Evolutionary conservation across 2,329 filamentous ascomycete species (phyloP), one percentile per base, ranked within the genome.

Genomic region (Hysterium pulicare): DNA sequence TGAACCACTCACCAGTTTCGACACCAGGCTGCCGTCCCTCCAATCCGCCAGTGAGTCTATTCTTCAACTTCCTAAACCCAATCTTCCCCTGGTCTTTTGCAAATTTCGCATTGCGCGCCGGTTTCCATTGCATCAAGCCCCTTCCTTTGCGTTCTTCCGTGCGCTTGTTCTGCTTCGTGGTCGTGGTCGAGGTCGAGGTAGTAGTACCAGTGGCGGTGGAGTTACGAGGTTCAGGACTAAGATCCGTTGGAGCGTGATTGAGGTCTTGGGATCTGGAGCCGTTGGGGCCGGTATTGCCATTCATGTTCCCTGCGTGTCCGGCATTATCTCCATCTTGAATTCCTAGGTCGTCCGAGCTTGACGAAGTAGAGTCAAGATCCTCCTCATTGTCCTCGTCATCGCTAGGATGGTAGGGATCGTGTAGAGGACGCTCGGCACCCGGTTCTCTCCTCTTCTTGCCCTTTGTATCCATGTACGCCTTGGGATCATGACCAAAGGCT

Each of bases 121-220:
- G 90, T 59, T 83, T 87, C 90, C 90, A 97, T 66, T 97, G 91
- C 88, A 96, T 95, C 61, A 95, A 58, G 0, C 91, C 91, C 9
- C 90, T 78, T 54, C 96, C 90, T 69, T 90, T 89, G 1, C 90
- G 80, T 63, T 90, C 85, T 62, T 96, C 75, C 34, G 72, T 70
- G 36, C 86, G 82, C 49, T 85, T 81, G 60, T 84, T 88, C 48
- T 82, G 77, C 43, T 75, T 74, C 55, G 81, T 82, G 62, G 85
- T 77, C 61, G 82, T 82, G 59, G 46, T 51, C 30, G 54, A 65
- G 2, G 55, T 63, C 8, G 49, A 50, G 9, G 46, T 44, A 2
- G 62, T 65, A n/a, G 56, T 51, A 6, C 48, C 50, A 13, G 61
- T 62, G 19, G 49, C 54, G 16, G 53, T 49, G 1, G 61, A 64